Evolutionary conservation across 2,329 filamentous ascomycete species (phyloP).

Genomic region (Venturia nashicola): DNA sequence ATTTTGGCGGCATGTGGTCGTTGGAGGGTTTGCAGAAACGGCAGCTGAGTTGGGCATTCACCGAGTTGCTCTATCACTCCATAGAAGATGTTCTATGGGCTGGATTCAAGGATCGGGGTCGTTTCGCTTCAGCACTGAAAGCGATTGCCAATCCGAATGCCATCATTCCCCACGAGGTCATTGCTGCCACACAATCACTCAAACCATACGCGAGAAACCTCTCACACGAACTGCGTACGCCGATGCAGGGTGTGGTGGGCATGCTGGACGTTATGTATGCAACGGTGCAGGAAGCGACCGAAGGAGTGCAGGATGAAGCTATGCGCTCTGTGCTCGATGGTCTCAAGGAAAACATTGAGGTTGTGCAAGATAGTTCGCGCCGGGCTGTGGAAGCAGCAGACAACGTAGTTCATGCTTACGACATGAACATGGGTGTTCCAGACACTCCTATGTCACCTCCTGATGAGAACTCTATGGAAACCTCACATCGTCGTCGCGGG

Average conservation of each 20-base stretch:
- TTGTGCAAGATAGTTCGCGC: constrained; percentile 60
- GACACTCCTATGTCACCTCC: constrained; percentile 36
- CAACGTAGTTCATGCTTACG: constrained; percentile 64
- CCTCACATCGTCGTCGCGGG: not conserved
- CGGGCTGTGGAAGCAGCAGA: constrained; percentile 62
- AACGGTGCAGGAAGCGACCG: constrained; percentile 54
- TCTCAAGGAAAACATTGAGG: constrained; percentile 57
- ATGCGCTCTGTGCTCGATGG: constrained; percentile 22
- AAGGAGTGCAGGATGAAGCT: constrained; percentile 28
- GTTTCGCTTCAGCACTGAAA: constrained; percentile 22
- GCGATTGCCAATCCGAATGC: constrained; percentile 20
- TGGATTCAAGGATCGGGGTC: constrained; percentile 41
- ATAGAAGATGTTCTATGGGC: constrained; percentile 54
- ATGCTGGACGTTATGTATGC: constrained; percentile 70
- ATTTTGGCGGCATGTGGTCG: constrained; percentile 64
- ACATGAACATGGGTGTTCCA: constrained; percentile 64
- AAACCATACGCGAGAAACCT: constrained; percentile 61
- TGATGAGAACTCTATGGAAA: not conserved
- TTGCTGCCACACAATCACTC: constrained; percentile 50
- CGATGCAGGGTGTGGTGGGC: constrained; percentile 64
- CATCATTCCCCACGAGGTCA: constrained; percentile 41
- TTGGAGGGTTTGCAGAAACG: constrained; percentile 44
- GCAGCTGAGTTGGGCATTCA: constrained; percentile 50
- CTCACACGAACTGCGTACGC: constrained; percentile 59
- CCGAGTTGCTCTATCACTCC: constrained; percentile 56